Conservation (phyloP, 345 rosid genomes). For the Brassica carinata region DNA sequence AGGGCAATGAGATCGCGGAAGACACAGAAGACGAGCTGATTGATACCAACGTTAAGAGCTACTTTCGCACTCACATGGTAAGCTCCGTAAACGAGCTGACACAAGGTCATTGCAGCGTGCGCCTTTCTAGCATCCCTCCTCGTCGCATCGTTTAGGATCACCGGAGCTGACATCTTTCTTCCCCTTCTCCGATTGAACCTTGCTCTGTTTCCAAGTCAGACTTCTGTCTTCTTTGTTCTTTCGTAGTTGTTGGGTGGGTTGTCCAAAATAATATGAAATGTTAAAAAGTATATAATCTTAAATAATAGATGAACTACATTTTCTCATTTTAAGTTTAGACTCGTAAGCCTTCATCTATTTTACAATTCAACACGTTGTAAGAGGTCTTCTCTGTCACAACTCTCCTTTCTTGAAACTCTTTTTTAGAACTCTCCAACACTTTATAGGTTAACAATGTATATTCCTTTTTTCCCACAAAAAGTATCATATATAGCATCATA, state of each 20-base stretch:
- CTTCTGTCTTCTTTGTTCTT: not conserved
- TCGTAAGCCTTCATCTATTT: not conserved
- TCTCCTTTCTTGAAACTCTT: not conserved
- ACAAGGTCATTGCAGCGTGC: constrained; percentile 79
- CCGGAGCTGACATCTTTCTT: constrained; percentile 35
- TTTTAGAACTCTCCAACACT: not conserved
- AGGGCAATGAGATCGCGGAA: constrained; percentile 91
- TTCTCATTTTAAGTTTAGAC: not conserved
- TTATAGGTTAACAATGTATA: not conserved
- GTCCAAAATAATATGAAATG: not conserved
- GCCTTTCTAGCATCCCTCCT: constrained; percentile 63
- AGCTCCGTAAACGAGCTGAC: constrained; percentile 77
- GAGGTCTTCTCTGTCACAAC: too few species aligned
- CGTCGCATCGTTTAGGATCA: constrained; percentile 17
- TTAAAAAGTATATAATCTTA: not conserved
- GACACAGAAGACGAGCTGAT: constrained; percentile 92
- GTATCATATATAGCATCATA: too few species aligned
- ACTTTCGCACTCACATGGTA: constrained; percentile 93
- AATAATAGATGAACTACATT: not conserved
- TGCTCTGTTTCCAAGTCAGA: not conserved
- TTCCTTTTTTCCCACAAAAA: not conserved
- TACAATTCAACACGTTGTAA: too few species aligned
- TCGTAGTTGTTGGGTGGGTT: constrained; percentile 8
- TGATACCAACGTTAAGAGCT: constrained; percentile 91
- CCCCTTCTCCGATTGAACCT: not conserved